Evolutionary conservation across 192 early-diverging fungal genomes (phyloP).

Genomic region (Podila minutissima): DNA sequence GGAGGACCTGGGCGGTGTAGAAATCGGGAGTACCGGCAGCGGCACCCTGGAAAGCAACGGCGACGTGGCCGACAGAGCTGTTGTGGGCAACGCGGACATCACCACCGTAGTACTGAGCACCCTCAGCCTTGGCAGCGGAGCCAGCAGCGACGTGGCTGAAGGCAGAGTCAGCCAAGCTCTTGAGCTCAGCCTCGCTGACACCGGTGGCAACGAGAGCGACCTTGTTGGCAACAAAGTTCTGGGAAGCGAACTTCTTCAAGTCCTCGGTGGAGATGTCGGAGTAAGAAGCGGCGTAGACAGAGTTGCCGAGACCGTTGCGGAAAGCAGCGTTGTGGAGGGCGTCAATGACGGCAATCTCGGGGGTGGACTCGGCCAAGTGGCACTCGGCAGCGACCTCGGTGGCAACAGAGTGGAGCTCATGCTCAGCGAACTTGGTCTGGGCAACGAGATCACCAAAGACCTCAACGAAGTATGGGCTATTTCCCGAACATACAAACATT

Average conservation of each 20-base stretch:
- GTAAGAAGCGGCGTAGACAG: slow-evolving; percentile 82
- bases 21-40: slow-evolving; percentile 67
- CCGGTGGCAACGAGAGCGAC: slow-evolving; percentile 89
- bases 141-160: slow-evolving; percentile 61
- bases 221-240: slow-evolving; percentile 75
- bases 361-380: slow-evolving; percentile 66
- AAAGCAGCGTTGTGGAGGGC: slow-evolving; percentile 91
- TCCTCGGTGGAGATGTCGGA: slow-evolving; percentile 69
- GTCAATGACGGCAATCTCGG: slow-evolving; percentile 76
- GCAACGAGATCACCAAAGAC: slow-evolving; percentile 82
- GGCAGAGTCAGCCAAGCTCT: slow-evolving; percentile 69
- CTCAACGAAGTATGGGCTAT: slow-evolving; percentile 81
- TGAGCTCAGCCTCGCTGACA: slow-evolving; percentile 78
- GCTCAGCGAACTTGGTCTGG: slow-evolving; percentile 81
- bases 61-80: slow-evolving; percentile 68
- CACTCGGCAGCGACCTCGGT: slow-evolving; percentile 73
- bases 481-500: neutral
- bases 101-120: slow-evolving; percentile 85
- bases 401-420: slow-evolving; percentile 85
- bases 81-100: slow-evolving; percentile 80
- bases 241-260: slow-evolving; percentile 77
- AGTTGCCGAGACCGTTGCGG: slow-evolving; percentile 95
- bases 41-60: slow-evolving; percentile 84
- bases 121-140: slow-evolving; percentile 31
- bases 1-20: slow-evolving; percentile 71